Conservation (phyloP, 2,329 filamentous ascomycete species). For the Macroventuria anomochaeta region DNA sequence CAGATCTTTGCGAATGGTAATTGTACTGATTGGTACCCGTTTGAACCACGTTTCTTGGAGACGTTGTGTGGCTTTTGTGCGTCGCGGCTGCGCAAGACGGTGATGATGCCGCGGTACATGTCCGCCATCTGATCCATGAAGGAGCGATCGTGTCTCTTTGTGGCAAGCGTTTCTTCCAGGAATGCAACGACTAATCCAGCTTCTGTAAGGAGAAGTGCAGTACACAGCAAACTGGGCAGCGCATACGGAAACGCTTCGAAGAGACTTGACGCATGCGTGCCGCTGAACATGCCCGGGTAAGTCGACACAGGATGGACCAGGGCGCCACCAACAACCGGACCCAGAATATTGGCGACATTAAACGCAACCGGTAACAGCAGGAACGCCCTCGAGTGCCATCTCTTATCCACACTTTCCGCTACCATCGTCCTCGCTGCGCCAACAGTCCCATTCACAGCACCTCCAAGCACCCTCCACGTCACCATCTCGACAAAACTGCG, state of each 20-base stretch:
- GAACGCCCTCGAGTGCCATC: conserved; percentile 13
- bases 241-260: conserved; percentile 9
- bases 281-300: neutral
- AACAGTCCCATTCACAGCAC: conserved; percentile 9
- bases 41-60: conserved; percentile 1
- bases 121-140: neutral
- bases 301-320: conserved; percentile 3
- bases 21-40: conserved; percentile 19
- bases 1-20: conserved; percentile 59
- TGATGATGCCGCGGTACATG: conserved; percentile 4
- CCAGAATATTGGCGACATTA: conserved; percentile 10
- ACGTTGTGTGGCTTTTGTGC: neutral
- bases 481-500: conserved; percentile 10
- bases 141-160: neutral
- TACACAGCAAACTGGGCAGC: conserved; percentile 11
- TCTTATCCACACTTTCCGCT: conserved; percentile 8
- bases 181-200: conserved; percentile 1
- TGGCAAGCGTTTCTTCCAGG: conserved; percentile 5
- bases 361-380: conserved; percentile 10
- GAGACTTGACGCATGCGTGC: neutral
- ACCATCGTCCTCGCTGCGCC: conserved; percentile 12
- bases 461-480: conserved; percentile 9
- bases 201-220: conserved; percentile 4
- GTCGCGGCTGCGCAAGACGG: neutral
- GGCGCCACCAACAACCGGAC: conserved; percentile 10